Evolutionary conservation across 805 yeast genomes (phyloP), one percentile per base, ranked within the genome.

Genomic region (Torulaspora franciscae): DNA sequence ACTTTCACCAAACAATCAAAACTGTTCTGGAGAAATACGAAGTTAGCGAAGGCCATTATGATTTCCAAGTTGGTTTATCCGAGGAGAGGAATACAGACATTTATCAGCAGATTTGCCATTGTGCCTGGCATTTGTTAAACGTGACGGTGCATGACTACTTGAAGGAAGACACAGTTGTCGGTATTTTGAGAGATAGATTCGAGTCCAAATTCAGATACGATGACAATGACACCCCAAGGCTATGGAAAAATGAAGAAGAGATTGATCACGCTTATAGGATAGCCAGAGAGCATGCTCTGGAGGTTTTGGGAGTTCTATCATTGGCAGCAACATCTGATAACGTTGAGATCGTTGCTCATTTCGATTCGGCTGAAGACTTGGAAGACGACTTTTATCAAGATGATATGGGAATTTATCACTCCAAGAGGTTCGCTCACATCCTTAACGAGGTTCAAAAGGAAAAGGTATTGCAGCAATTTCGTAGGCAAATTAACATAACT

Each of bases 201-300:
- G 97, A 91, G 55, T 86, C 81, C 46, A 70, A 66, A 34, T 91
- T 93, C 69, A 74, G 91, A 55, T 93, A 85, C 61, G 96, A 89
- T 62, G 81, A 76, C 28, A 75, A 81, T 48, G 95, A 90, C 2
- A 65, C 87, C 24, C 99, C 99, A 10, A 75, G 80, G 30, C 71
- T 90, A 26, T 91, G 95, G 85, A 80, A 77, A 52, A 81, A 79
- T 43, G 76, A 82, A 25, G 72, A 71, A 33, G 95, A 90, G 54
- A 76, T 93, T 46, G 95, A 89, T 45, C 63, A 64, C 2, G 75
- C 75, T 13, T 91, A 79, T 57, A 70, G 72, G 30, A 65, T 69
- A 13, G 83, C 97, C 2, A 80, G 78, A 52, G 71, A 73, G 1
- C 58, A 67, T 28, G 80, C 96, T 0, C 58, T 82, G 46, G 62